Percentiles rank a stretch among this genome's conserved stretches.
Evolutionary conservation across 2,329 filamentous ascomycete species (phyloP).

Genomic region (Pseudogymnoascus sp.): DNA sequence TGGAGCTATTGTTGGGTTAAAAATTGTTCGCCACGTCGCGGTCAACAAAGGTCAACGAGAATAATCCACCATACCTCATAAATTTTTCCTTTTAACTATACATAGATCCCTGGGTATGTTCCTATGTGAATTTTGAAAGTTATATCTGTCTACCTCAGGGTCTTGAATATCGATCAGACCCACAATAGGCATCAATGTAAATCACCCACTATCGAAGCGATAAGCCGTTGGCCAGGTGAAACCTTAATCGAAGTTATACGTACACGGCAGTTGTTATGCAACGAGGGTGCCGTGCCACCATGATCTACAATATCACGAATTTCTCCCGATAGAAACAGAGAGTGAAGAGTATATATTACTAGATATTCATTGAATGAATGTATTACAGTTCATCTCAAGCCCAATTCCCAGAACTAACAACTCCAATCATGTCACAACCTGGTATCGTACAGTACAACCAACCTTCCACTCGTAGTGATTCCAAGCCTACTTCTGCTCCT

Average conservation of each 20-base stretch:
- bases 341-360: not conserved
- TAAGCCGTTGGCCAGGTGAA: conserved; percentile 9
- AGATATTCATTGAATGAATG: not conserved
- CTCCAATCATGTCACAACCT: not conserved
- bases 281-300: not conserved
- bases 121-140: not conserved
- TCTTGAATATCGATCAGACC: not conserved
- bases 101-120: not conserved
- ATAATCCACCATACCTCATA: conserved; percentile 1
- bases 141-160: not conserved
- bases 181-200: conserved; percentile 6
- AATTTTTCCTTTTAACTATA: not conserved
- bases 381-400: not conserved
- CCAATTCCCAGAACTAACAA: not conserved
- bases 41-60: not conserved
- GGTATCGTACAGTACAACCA: not conserved
- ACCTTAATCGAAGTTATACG: conserved; percentile 2
- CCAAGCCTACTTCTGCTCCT: not conserved
- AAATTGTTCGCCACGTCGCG: not conserved
- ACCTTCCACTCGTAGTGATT: not conserved
- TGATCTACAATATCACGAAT: not conserved
- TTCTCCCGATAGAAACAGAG: not conserved
- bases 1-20: conserved; percentile 3
- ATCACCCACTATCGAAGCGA: conserved; percentile 7
- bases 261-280: not conserved